phyloP scores from a whole-genome alignment of 306 rosid species.

The Vigna radiata region DNA sequence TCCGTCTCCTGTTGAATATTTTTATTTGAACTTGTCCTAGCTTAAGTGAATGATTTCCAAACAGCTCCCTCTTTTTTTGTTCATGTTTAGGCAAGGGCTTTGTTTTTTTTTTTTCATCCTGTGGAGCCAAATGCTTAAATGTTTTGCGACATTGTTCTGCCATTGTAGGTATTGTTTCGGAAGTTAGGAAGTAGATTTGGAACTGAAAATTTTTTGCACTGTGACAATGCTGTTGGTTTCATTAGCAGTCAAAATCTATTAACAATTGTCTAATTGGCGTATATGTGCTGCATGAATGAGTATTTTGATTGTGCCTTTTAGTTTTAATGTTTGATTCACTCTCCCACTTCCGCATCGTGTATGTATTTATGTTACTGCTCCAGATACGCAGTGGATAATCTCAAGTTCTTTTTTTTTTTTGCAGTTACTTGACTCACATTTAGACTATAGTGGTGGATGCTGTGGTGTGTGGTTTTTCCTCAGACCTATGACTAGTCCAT shows the following conservation, averaged over 20 bases:
- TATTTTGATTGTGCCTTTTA: conserved; percentile 30
- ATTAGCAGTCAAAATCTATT: conserved; percentile 5
- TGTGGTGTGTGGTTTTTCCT: conserved; percentile 40
- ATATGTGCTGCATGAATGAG: conserved; percentile 24
- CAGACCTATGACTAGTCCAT: conserved; percentile 46
- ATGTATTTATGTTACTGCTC: not conserved
- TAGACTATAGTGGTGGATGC: conserved; percentile 53
- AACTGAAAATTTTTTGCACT: not conserved
- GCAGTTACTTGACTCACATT: conserved; percentile 39
- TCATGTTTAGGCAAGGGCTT: not conserved
- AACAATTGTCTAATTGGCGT: conserved; percentile 14
- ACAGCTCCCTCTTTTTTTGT: not conserved
- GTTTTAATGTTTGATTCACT: conserved; percentile 22
- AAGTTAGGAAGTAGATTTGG: not conserved
- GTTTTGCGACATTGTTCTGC: not conserved
- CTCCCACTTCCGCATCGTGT: not conserved
- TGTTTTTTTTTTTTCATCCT: not conserved
- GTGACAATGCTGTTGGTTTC: not conserved
- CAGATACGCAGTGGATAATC: not conserved
- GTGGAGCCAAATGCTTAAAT: not conserved
- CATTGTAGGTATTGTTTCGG: conserved; percentile 7
- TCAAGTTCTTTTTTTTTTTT: conserved; percentile 16
- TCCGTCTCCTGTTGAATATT: not conserved
- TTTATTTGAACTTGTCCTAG: not conserved
- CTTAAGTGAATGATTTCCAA: conserved; percentile 9